phyloP scores from a whole-genome alignment of 176 grass and related monocot species.

The Musa schizocarpa region DNA sequence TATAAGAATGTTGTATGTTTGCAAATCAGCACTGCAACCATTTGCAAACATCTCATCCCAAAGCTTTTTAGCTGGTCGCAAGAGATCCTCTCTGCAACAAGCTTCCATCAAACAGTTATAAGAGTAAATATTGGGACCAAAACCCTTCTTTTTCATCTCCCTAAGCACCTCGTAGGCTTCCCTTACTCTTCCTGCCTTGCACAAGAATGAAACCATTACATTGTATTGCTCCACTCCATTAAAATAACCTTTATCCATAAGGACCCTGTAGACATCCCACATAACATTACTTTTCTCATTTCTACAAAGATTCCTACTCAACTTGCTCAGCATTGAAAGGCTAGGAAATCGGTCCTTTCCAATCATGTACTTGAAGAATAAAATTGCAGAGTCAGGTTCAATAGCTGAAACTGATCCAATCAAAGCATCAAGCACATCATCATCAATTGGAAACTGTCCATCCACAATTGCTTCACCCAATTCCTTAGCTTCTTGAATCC shows the following conservation, averaged over 20 bases:
- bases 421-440: conserved; percentile 49
- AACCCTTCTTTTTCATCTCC: conserved; percentile 55
- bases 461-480: conserved; percentile 54
- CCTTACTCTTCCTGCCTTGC: conserved; percentile 72
- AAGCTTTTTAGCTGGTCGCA: conserved; percentile 83
- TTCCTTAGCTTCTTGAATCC: conserved; percentile 64
- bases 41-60: conserved; percentile 96
- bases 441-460: conserved; percentile 66
- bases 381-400: conserved; percentile 45
- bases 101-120: conserved; percentile 82
- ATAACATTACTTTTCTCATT: conserved; percentile 44
- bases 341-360: conserved; percentile 42
- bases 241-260: conserved; percentile 53
- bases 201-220: conserved; percentile 67
- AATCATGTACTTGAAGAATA: conserved; percentile 76
- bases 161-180: conserved; percentile 86
- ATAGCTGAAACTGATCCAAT: conserved; percentile 47
- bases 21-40: conserved; percentile 59
- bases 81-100: conserved; percentile 60
- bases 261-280: conserved; percentile 45
- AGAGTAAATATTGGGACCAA: conserved; percentile 50
- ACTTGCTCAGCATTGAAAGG: conserved; percentile 24
- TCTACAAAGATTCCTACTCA: conserved; percentile 67
- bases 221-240: conserved; percentile 35
- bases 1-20: conserved; percentile 85